Evolutionary conservation across 2,329 filamentous ascomycete species (phyloP), one percentile per base, ranked within the genome.

Genomic region (Pseudogymnoascus sp.): DNA sequence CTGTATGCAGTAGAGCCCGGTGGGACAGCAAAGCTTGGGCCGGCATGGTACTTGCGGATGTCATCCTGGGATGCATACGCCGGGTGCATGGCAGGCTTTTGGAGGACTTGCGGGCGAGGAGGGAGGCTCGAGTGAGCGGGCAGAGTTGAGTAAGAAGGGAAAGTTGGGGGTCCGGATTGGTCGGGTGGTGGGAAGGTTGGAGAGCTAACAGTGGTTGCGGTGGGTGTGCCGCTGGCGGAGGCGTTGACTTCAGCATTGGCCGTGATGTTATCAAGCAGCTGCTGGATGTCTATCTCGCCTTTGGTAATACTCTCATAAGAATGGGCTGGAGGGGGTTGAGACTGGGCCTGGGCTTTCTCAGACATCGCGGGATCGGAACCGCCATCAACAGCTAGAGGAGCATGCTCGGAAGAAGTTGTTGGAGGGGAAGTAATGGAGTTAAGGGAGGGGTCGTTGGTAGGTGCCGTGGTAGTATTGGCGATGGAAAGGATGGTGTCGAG

Each of bases 181-280:
- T 35, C 58, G 65, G 67, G 66, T 58, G 65, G 64, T 61, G 67
- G 62, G 61, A 66, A 63, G 40, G 52, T 59, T 61, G 61, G 60
- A 61, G 65, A 67, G 65, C 62, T 65, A 65, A 67, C 61, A 63
- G 61, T 60, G 59, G 66, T 61, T 63, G 64, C 61, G 40, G 60
- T 60, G 62, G 66, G 66, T 58, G 65, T 64, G 58, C 63, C 63
- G 60, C 59, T 42, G 33, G 60, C 21, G 33, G 63, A 61, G 55
- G 69, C 70, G 67, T 69, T 71, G 61, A 69, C 71, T 62, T 72
- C 71, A 60, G 71, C 72, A 69, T 72, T 74, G 37, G 72, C 72
- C 61, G 71, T 73, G 62, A 74, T 74, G 62, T 72, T 73, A 66
- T 74, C 72, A 64, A 74, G 65, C 61, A 74, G 65, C 61, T 72